Base-by-base conservation (phyloP, 805 yeast genomes). In the Saturnispora halmiae region DNA sequence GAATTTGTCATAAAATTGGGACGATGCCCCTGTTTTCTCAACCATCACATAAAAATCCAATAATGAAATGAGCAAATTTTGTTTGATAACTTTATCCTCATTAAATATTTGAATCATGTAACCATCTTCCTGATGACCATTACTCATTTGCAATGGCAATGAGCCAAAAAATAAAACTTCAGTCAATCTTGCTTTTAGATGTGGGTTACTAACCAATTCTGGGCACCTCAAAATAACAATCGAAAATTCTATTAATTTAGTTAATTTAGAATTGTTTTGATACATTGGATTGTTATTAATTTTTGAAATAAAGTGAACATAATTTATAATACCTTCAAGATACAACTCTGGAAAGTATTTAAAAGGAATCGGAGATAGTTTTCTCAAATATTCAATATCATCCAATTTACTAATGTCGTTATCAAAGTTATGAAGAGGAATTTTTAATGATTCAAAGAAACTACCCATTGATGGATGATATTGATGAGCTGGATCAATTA, bases 1-100 rank as follows among this genome's bases (percentile, higher is more conserved):
- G 65, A 92, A 92, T 62, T 92, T 92, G 60, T 92, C 99, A 59
- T 90, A 90, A 56, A 90, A 92, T 61, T 92, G 97, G 0, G 94
- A 78, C 6, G 90, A 79, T 2, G 96, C 82, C 8, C 98, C 98
- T 0, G 98, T 92, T 54, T 84, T 87, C 59, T 92, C 99, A 38
- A 90, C 88, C 70, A 84, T 85, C 27, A 92, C 95, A 59, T 90
- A 92, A 46, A 87, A 82, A 52, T 86, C 94, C 61, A 92, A 70
- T 42, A 92, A 68, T 1, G 95, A 82, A 53, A 84, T 87, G 43
- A 92, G 65, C 47, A 92, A 57, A 56, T 87, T 77, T 29, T 77
- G 66, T 24, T 65, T 62, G 2, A 86, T 80, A 18, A 81, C 52
- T 40, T 72, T 70, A 51, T 86, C 78, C 9, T 75, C 64, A 51